Percentiles rank a stretch among this genome's conserved stretches.
Evolutionary conservation across 805 yeast genomes (phyloP).

Genomic region (Schwanniomyces yamadae): DNA sequence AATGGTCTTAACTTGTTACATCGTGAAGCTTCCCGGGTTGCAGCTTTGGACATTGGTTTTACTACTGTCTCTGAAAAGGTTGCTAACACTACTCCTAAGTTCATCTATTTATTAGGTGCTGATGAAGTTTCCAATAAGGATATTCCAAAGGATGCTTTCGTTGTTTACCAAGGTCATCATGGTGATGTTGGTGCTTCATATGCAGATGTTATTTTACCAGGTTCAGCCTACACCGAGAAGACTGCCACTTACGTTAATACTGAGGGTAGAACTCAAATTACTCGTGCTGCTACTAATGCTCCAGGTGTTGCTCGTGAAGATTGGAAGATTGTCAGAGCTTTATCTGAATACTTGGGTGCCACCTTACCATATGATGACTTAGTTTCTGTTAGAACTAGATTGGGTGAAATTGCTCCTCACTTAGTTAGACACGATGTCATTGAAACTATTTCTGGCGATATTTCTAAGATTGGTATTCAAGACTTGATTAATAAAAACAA

Average conservation of each 20-base stretch:
- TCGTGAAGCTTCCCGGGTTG: constrained; percentile 84
- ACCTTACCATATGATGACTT: constrained; percentile 76
- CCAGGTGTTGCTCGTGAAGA: constrained; percentile 92
- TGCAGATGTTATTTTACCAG: constrained; percentile 86
- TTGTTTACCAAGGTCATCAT: constrained; percentile 87
- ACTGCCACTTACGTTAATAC: constrained; percentile 83
- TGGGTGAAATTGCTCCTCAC: constrained; percentile 79
- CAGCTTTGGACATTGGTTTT: constrained; percentile 84
- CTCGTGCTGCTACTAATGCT: constrained; percentile 83
- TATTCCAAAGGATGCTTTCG: constrained; percentile 82
- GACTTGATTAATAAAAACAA: constrained; percentile 40
- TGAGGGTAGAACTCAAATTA: constrained; percentile 83
- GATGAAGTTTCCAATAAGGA: constrained; percentile 71
- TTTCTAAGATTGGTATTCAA: constrained; percentile 57
- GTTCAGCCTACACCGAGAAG: constrained; percentile 87
- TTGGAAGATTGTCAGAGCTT: constrained; percentile 84
- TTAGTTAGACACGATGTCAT: constrained; percentile 71
- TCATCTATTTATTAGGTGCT: constrained; percentile 79
- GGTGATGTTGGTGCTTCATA: constrained; percentile 87
- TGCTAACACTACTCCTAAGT: constrained; percentile 57
- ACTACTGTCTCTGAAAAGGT: constrained; percentile 49
- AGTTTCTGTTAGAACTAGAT: constrained; percentile 63
- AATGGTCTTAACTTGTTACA: constrained; percentile 79
- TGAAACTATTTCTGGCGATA: constrained; percentile 61
- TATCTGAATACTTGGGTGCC: constrained; percentile 70